Evolutionary conservation across 1,284 basidiomycete species (phyloP), one percentile per base, ranked within the genome.

Genomic region (Schizophyllum amplum): DNA sequence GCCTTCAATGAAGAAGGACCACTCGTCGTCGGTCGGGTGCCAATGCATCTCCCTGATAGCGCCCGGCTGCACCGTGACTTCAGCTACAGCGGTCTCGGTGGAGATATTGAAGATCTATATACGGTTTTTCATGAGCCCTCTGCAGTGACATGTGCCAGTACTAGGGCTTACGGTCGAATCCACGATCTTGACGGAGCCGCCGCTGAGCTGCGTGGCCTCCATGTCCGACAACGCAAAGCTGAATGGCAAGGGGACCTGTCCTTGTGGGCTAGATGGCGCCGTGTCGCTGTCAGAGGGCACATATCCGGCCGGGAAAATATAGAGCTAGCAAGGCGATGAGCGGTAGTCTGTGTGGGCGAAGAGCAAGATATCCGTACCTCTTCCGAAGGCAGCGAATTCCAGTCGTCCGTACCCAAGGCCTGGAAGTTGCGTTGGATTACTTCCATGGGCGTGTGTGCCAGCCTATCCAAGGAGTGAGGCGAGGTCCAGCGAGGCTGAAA

Each of bases 401-500:
- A 87, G 1, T 78, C 78, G 2, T 76, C 72, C 33, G 76, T 68
- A 59, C 75, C 72, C 11, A 57, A 48, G 46, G 76, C 74, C 63
- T 81, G 76, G 73, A 89, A 87, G 68, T 87, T 89, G 72, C 87
- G 86, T 53, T 81, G 80, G 24, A 91, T 74, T 24, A 87, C 85
- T 72, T 50, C 48, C 21, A 22, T 22, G 22, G 48, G 48, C 24
- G 24, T 24, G 48, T 50, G 48, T 2, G 20, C 48, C 11, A 50
- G 48, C 48, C 33, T 42, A 9, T n/a, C n/a, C n/a, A n/a, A n/a
- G n/a, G n/a, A n/a, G n/a, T n/a, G n/a, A n/a, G n/a, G n/a, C n/a
- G n/a, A n/a, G n/a, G n/a, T n/a, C n/a, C n/a, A n/a, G n/a, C n/a
- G n/a, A n/a, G 20, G 15, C 15, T 21, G 25, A 13, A 78, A 63